A percentile compares a stretch with the other conserved stretches of the same genome.
These are phyloP conservation scores for Linaria vulgaris DNA, from an alignment of 257 asterid genomes.

Conservation along the genomic window DNA sequence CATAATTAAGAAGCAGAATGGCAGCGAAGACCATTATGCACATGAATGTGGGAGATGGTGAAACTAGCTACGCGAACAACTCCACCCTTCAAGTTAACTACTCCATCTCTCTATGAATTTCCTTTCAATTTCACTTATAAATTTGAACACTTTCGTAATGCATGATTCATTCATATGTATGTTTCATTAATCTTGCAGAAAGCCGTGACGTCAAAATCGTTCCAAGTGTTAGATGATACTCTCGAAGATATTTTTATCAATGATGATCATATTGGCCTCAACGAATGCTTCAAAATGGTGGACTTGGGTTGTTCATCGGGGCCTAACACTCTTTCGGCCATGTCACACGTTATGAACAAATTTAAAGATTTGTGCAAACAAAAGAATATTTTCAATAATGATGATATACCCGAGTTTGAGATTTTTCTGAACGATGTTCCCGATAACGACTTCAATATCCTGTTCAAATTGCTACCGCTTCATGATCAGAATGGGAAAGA, in stretches of 20 bases:
- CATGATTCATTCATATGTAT: no score
- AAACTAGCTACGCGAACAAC: slow-evolving; percentile 36
- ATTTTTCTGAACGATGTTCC: slow-evolving; percentile 32
- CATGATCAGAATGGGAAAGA: no score
- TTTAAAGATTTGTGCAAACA: slow-evolving; percentile 18
- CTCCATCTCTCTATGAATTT: background rate
- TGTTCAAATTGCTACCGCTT: slow-evolving; percentile 18
- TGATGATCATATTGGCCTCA: background rate
- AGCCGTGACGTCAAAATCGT: slow-evolving; percentile 14
- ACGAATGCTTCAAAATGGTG: slow-evolving; percentile 26
- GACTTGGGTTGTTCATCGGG: slow-evolving; percentile 42
- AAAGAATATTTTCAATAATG: background rate
- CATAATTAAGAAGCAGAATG: no score
- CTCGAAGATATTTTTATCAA: slow-evolving; percentile 9
- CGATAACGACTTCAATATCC: slow-evolving; percentile 36
- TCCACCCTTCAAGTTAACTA: slow-evolving; percentile 28
- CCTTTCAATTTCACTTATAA: no score
- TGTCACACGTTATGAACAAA: slow-evolving; percentile 20
- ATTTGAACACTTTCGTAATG: no score
- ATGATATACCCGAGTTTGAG: slow-evolving; percentile 10
- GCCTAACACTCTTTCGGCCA: slow-evolving; percentile 28
- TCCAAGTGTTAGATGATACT: slow-evolving; percentile 20
- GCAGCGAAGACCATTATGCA: slow-evolving; percentile 16
- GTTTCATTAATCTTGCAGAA: slow-evolving; percentile 15
- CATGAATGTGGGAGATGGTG: slow-evolving; percentile 35